A percentile compares a stretch with the other conserved stretches of the same genome.
Conservation (phyloP, 352 stramenopile genomes). For the Salisapilia sapeloensis region DNA sequence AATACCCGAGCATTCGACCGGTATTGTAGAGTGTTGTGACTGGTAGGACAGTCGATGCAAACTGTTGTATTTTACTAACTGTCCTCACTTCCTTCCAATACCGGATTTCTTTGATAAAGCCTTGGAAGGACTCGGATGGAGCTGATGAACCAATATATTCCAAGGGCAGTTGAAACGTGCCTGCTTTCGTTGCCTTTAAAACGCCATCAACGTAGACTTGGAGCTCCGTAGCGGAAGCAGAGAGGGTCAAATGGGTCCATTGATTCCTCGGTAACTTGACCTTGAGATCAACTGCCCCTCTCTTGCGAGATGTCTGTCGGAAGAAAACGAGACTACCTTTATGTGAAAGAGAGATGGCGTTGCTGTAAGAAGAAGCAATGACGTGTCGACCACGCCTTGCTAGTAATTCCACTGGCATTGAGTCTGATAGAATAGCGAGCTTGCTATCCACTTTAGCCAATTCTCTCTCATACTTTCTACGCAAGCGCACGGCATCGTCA, state of each 20-base stretch:
- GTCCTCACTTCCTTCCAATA: slow-evolving; percentile 35
- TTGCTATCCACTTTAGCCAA: slow-evolving; percentile 40
- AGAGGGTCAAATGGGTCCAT: slow-evolving; percentile 49
- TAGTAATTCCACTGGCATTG: slow-evolving; percentile 24
- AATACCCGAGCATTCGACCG: slow-evolving; percentile 29
- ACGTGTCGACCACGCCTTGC: slow-evolving; percentile 35
- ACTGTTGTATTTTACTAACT: slow-evolving; percentile 13
- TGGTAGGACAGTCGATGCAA: slow-evolving; percentile 16
- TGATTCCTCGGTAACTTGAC: slow-evolving; percentile 15
- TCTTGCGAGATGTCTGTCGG: slow-evolving; percentile 7
- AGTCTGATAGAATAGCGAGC: slow-evolving; percentile 25
- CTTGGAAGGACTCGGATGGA: slow-evolving; percentile 32
- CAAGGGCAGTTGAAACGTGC: slow-evolving; percentile 40
- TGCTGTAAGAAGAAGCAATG: slow-evolving; percentile 29
- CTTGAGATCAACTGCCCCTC: slow-evolving; percentile 30
- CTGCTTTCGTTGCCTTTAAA: slow-evolving; percentile 16
- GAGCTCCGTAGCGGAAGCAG: slow-evolving; percentile 23
- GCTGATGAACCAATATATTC: slow-evolving; percentile 18
- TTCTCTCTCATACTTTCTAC: slow-evolving; percentile 31
- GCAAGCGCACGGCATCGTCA: slow-evolving; percentile 12
- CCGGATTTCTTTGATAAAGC: slow-evolving; percentile 41
- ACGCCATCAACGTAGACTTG: slow-evolving; percentile 28
- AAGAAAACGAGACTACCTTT: slow-evolving; percentile 24
- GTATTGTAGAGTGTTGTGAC: slow-evolving; percentile 6
- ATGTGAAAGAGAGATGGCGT: slow-evolving; percentile 26